A percentile compares a stretch with the other conserved stretches of the same genome.
Conservation (phyloP, 306 rosid species). For the Mimosa bimucronata region DNA sequence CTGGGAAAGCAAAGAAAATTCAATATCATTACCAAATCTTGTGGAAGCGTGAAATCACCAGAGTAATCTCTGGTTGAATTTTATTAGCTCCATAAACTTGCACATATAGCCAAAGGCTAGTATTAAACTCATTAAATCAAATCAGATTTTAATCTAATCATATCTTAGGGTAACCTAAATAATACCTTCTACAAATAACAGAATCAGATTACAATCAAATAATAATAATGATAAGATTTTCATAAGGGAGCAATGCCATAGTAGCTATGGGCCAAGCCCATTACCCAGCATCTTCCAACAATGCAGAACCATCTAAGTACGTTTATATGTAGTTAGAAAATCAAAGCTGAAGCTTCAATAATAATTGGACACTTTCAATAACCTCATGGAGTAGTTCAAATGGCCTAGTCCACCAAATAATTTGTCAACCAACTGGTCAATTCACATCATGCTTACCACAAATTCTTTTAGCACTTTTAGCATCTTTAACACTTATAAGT, state of each 20-base stretch:
- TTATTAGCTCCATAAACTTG: neutral
- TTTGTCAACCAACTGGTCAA: neutral
- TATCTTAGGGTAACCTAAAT: neutral
- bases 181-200: neutral
- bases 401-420: neutral
- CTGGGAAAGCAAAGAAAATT: slow-evolving; percentile 15
- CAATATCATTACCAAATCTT: slow-evolving; percentile 17
- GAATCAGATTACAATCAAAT: neutral
- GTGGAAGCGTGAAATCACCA: neutral
- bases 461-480: neutral
- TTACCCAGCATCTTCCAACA: neutral
- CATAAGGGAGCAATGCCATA: neutral
- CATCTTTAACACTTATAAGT: slow-evolving; percentile 21
- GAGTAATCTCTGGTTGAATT: neutral
- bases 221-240: neutral
- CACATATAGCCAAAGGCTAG: neutral
- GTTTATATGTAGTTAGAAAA: slow-evolving; percentile 15
- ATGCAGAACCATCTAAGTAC: slow-evolving; percentile 25
- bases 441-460: neutral
- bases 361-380: slow-evolving; percentile 15
- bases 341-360: slow-evolving; percentile 13
- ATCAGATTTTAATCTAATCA: neutral
- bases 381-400: neutral
- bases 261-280: neutral
- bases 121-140: neutral